Evolutionary conservation across 2,329 filamentous ascomycete species (phyloP), one percentile per base, ranked within the genome.

Genomic region (Grosmannia huntii): DNA sequence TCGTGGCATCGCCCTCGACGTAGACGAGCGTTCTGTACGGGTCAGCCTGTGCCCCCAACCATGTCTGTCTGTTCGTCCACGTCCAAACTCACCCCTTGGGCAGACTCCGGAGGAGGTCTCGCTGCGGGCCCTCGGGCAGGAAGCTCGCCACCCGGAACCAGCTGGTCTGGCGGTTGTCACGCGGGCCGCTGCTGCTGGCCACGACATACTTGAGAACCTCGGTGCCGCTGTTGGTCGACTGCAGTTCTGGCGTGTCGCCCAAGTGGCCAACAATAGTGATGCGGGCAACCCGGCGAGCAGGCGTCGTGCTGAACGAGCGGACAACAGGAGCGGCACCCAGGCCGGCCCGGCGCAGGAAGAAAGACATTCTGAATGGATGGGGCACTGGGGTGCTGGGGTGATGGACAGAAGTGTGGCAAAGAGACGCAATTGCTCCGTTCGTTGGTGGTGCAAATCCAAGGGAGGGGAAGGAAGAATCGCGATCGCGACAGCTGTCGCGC

Each of bases 241-340:
- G 77, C 64, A 90, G 67, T 77, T 96, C 91, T 60, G 94, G 92
- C 57, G 83, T 80, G 66, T 84, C 81, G 61, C 82, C 90, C 56
- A 99, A 83, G 71, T 90, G 87, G 68, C 94, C 94, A 65, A 96
- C 80, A 71, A 99, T 77, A 67, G 84, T 87, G 76, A 99, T 87
- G 72, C 85, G 87, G 65, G 94, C 89, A 64, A 94, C 68, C 62
- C 79, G 73, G 62, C 82, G 79, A 55, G 81, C 72, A 48, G 83
- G 75, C 51, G 86, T 84, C 65, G 84, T 84, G 75, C 84, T 89
- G 81, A 96, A 96, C 68, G 84, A 74, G 73, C 90, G 89, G 62
- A 74, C 66, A 2, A 44, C n/a, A 48, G 67, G 66, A 38, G 74
- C 65, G 64, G 70, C 46, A 4, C 49, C 3, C 21, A 56, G 53